Conservation (phyloP, 1,139 yeast species). For the Kodamaea alishanica region DNA sequence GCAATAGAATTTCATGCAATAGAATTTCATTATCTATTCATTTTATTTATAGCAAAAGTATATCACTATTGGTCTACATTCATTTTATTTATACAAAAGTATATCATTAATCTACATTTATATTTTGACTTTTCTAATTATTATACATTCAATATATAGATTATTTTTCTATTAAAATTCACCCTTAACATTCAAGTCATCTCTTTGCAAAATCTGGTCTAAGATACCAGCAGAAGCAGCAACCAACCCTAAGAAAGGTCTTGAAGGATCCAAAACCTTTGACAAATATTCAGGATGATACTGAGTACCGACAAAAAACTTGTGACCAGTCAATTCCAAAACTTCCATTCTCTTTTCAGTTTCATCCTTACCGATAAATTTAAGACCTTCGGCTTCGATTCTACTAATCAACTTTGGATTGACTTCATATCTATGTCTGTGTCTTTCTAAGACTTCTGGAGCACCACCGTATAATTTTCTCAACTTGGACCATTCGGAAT, state of each 20-base stretch:
- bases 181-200: slow-evolving; percentile 44
- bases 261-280: slow-evolving; percentile 92
- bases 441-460: slow-evolving; percentile 80
- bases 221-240: slow-evolving; percentile 87
- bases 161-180: slow-evolving; percentile 29
- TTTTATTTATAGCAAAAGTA: too few species aligned
- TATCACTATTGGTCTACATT: too few species aligned
- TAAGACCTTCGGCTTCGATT: slow-evolving; percentile 75
- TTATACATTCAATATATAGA: neutral
- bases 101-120: too few species aligned
- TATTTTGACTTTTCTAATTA: too few species aligned
- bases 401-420: slow-evolving; percentile 74
- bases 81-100: too few species aligned
- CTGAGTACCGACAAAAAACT: slow-evolving; percentile 92
- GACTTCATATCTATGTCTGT: slow-evolving; percentile 97
- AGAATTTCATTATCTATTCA: too few species aligned
- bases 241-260: slow-evolving; percentile 92
- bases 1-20: too few species aligned
- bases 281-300: slow-evolving; percentile 98
- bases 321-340: slow-evolving; percentile 75
- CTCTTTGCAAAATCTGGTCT: slow-evolving; percentile 52
- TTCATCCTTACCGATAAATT: slow-evolving; percentile 92
- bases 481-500: slow-evolving; percentile 66
- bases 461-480: slow-evolving; percentile 78
- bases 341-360: slow-evolving; percentile 90